Evolutionary conservation across 169 alveolate genomes (phyloP), one percentile per base, ranked within the genome.

Genomic region (Plasmodium vinckei): DNA sequence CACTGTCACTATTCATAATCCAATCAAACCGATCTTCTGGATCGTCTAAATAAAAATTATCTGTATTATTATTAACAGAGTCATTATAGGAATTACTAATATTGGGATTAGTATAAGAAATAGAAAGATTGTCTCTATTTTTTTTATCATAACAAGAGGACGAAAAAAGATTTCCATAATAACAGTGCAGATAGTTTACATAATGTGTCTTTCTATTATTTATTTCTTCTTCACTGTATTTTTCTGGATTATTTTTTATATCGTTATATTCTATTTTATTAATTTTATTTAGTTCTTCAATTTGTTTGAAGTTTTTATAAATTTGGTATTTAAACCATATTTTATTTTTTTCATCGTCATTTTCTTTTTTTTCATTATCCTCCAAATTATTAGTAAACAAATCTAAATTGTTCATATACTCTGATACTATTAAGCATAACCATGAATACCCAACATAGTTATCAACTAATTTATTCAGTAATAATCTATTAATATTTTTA

Each of bases 361-460:
- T 25, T 27, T 73, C 42, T 10, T 59, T 19, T 23, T 27, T 25
- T 60, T 60, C 61, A 9, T 51, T 47, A 19, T 27, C 47, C 46
- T 21, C 63, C 7, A 27, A 17, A 69, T 39, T 27, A 19, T 59
- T 73, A 25, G 46, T 63, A 23, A 47, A 19, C 5, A 4, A 25
- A 33, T 77, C 88, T 33, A 77, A 23, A 39, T 63, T 44, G 42
- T 77, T 77, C n/a, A 77, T 15, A 56, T 77, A 77, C n/a, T 77
- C 72, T 13, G 75, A 51, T 13, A 77, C n/a, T 39, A 68, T 94
- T 79, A 92, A 92, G 47, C 96, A 93, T 17, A 93, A 63, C 96
- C 96, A 93, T 21, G 96, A 72, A 61, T 93, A 93, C 2, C 96
- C 96, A 5, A 93, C 95, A 71, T 93, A 93, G 39, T 92, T 92